Base-by-base conservation (phyloP, 257 asterid genomes). In the Agastache rugosa region DNA sequence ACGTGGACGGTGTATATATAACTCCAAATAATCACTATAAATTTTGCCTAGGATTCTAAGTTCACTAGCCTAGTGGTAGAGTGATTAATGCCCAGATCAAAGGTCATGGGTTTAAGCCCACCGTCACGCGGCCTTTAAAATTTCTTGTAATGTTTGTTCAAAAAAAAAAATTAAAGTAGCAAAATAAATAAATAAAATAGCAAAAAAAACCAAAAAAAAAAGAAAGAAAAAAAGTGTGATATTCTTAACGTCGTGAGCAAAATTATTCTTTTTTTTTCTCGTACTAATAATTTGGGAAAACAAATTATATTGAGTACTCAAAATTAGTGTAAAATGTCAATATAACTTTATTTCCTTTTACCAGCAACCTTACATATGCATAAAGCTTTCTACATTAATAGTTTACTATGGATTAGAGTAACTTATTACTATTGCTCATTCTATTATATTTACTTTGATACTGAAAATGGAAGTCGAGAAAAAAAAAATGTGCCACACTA, bases 191-290 rank as follows among this genome's bases (percentile, higher is more conserved):
- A n/a, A n/a, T n/a, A n/a, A n/a, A n/a, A n/a, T n/a, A n/a, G n/a
- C n/a, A n/a, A n/a, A n/a, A n/a, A n/a, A n/a, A n/a, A n/a, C n/a
- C n/a, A n/a, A n/a, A 59, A 29, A 60, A 0, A 48, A n/a, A 5
- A 48, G 5, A 10, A 3, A 23, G 9, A 34, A 60, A 6, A 44
- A 67, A 69, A 6, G 31, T 16, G 5, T 37, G 22, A 14, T 55
- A 54, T 70, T 71, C 41, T 71, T 37, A 42, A 15, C 42, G 31
- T 72, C 17, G 39, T 61, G 62, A n/a, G 34, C 34, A 31, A 58
- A 44, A 2, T 23, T 72, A 44, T 45, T 29, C n/a, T 72, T 29
- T 60, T 27, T 14, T 48, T 6, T 31, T 20, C 29, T 8, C 25
- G 48, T 29, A 45, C 22, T 42, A 29, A 17, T 58, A 72, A 35